Evolutionary conservation across 2,329 filamentous ascomycete genomes (phyloP).

Genomic region (Hymenoscyphus occultus): DNA sequence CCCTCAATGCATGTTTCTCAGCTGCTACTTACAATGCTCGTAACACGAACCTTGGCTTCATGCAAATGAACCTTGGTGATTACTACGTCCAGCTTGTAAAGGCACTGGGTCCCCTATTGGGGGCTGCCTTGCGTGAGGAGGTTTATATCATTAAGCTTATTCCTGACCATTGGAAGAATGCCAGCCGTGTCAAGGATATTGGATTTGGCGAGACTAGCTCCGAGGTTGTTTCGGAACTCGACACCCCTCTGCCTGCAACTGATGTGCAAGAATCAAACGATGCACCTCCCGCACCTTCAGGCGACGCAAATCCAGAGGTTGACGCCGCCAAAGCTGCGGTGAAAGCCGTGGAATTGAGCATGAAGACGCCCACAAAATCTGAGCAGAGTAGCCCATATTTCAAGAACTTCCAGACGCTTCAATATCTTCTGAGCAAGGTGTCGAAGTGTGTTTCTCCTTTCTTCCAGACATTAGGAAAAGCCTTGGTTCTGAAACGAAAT

Average conservation of each 20-base stretch:
- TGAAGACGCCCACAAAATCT: constrained; percentile 43
- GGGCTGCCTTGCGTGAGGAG: constrained; percentile 81
- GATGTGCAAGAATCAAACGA: constrained; percentile 8
- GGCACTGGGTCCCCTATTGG: constrained; percentile 73
- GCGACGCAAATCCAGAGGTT: constrained; percentile 10
- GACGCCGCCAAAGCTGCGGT: constrained; percentile 3
- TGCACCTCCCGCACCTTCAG: background rate
- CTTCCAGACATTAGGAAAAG: constrained; percentile 80
- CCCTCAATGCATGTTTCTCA: constrained; percentile 72
- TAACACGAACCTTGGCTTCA: constrained; percentile 59
- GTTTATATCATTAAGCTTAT: constrained; percentile 71
- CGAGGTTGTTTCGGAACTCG: constrained; percentile 17
- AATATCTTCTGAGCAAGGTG: constrained; percentile 73
- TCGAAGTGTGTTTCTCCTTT: constrained; percentile 79
- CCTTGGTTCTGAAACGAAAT: constrained; percentile 71
- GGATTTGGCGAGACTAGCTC: constrained; percentile 22
- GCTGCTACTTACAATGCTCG: constrained; percentile 53
- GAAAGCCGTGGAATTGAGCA: constrained; percentile 10
- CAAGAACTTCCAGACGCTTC: constrained; percentile 76
- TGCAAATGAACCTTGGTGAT: constrained; percentile 78
- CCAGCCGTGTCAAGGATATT: constrained; percentile 26
- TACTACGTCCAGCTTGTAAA: constrained; percentile 73
- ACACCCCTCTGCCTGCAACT: constrained; percentile 16
- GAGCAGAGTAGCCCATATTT: constrained; percentile 47
- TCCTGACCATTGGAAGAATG: constrained; percentile 60